phyloP scores from a whole-genome alignment of 345 rosid species.

The Eutrema heterophyllum region DNA sequence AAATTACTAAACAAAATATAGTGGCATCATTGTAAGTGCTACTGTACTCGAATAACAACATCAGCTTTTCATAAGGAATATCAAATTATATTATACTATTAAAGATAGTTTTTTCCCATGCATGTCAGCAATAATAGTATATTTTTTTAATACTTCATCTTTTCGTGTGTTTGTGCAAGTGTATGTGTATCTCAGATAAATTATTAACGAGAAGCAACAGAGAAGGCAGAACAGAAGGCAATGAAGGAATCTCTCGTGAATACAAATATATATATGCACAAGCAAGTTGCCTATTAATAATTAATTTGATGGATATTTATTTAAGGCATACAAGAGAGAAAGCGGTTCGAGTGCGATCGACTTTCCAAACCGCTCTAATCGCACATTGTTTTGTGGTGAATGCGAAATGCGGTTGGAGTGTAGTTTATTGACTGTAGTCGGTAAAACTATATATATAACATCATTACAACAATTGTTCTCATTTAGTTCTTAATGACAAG shows the following conservation, averaged over 20 bases:
- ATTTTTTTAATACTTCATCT: neutral
- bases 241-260: neutral
- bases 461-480: neutral
- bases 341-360: neutral
- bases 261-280: neutral
- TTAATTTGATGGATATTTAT: neutral
- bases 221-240: neutral
- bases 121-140: slow-evolving; percentile 16
- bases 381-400: neutral
- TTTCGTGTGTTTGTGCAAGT: slow-evolving; percentile 12
- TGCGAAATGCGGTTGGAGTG: neutral
- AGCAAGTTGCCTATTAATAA: neutral
- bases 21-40: neutral
- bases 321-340: neutral
- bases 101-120: neutral
- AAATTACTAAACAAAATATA: neutral
- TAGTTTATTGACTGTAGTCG: neutral
- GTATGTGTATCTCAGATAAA: slow-evolving; percentile 9
- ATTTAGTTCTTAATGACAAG: neutral
- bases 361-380: neutral
- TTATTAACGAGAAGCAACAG: slow-evolving; percentile 4
- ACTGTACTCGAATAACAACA: neutral
- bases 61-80: neutral
- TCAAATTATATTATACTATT: neutral
- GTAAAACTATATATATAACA: neutral